phyloP scores from a whole-genome alignment of 352 stramenopile genomes.

The Globisporangium cylindrosporum region DNA sequence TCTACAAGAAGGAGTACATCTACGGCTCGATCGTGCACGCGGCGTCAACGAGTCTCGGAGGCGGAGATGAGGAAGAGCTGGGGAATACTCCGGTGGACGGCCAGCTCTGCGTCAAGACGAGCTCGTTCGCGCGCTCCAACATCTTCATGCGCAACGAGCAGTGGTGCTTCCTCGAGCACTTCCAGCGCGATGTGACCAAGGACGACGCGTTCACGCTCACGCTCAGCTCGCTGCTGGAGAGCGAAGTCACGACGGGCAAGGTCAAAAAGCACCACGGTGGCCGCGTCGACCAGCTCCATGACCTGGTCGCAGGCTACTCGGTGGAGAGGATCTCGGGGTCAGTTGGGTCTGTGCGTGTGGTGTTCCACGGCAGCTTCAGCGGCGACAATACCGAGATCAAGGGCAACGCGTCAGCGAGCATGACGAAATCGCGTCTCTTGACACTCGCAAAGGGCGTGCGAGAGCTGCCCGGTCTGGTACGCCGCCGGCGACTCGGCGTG shows the following conservation, averaged over 20 bases:
- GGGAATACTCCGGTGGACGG: background rate
- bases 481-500: constrained; percentile 44
- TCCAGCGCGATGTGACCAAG: constrained; percentile 12
- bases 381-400: constrained; percentile 11
- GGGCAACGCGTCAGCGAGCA: constrained; percentile 4
- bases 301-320: background rate
- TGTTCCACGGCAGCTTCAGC: constrained; percentile 31
- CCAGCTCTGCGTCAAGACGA: constrained; percentile 28
- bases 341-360: constrained; percentile 17
- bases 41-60: background rate
- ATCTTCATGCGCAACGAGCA: constrained; percentile 33
- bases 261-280: background rate
- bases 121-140: constrained; percentile 33
- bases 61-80: background rate
- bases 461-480: constrained; percentile 41
- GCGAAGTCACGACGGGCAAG: background rate
- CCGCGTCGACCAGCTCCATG: background rate
- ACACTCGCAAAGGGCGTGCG: constrained; percentile 29
- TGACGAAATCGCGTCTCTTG: constrained; percentile 29
- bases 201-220: constrained; percentile 2
- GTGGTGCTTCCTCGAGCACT: constrained; percentile 41
- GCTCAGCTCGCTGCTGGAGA: background rate
- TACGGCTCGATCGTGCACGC: background rate
- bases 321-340: background rate
- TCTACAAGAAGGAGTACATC: background rate